These are phyloP conservation scores for Leccinum barrowsii DNA, from an alignment of 768 basidiomycete species.

Conservation along the genomic window DNA sequence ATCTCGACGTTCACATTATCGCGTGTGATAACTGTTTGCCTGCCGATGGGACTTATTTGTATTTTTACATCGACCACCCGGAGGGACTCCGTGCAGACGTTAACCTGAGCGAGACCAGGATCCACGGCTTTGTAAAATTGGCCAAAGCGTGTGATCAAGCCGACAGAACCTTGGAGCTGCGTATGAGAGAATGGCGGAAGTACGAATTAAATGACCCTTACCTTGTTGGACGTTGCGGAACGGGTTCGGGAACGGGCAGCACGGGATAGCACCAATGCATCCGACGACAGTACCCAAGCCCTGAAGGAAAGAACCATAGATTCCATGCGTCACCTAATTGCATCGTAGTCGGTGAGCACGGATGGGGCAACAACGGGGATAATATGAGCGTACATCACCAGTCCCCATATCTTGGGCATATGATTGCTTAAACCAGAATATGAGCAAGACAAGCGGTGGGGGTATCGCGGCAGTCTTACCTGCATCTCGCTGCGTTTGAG, in stretches of 20 bases:
- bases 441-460: constrained; percentile 3
- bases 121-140: constrained; percentile 96
- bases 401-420: constrained; percentile 89
- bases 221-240: constrained; percentile 86
- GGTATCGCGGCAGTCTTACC: constrained; percentile 37
- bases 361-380: background rate
- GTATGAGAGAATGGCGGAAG: constrained; percentile 17
- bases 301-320: constrained; percentile 82
- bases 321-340: constrained; percentile 67
- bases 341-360: background rate
- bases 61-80: constrained; percentile 93
- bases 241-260: constrained; percentile 82
- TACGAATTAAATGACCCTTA: constrained; percentile 22
- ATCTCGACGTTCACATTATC: constrained; percentile 97
- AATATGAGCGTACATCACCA: constrained; percentile 39
- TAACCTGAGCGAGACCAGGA: constrained; percentile 87
- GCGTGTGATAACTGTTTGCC: constrained; percentile 88
- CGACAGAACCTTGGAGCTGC: constrained; percentile 64
- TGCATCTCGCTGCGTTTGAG: constrained; percentile 86
- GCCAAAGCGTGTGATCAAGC: constrained; percentile 89
- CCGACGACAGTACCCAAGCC: constrained; percentile 66
- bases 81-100: constrained; percentile 89
- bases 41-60: constrained; percentile 84
- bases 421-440: constrained; percentile 55
- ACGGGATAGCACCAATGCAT: constrained; percentile 71